Percentiles rank a stretch among this genome's conserved stretches.
Conservation (phyloP, 2,329 filamentous ascomycete genomes). For the Nemania sp. region DNA sequence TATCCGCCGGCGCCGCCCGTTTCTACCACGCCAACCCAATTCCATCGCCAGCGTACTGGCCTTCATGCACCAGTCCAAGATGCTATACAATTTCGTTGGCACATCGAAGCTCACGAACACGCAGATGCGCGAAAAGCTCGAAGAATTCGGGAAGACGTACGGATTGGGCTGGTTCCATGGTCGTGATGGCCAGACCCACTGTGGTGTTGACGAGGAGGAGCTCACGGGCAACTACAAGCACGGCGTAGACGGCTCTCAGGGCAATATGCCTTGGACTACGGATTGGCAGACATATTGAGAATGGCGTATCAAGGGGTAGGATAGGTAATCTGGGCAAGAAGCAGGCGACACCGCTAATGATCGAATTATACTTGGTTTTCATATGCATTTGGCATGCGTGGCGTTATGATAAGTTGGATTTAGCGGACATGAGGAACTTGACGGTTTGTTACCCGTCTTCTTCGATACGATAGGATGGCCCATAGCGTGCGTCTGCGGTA, state of each 20-base stretch:
- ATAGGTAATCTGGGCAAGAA: too few species aligned
- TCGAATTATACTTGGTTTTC: neutral
- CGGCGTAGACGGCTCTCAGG: conserved; percentile 54
- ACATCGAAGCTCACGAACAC: conserved; percentile 65
- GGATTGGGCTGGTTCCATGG: conserved; percentile 78
- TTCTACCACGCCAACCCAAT: conserved; percentile 76
- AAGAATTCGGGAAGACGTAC: conserved; percentile 66
- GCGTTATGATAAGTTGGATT: conserved; percentile 9
- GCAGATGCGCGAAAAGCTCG: conserved; percentile 65
- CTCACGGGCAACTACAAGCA: conserved; percentile 67
- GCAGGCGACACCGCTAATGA: neutral
- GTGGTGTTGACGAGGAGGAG: conserved; percentile 78
- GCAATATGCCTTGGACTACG: conserved; percentile 56
- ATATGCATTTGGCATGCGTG: conserved; percentile 9
- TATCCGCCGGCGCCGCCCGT: conserved; percentile 64
- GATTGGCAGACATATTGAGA: conserved; percentile 44
- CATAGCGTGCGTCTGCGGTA: conserved; percentile 8
- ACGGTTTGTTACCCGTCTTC: neutral
- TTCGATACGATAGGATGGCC: too few species aligned
- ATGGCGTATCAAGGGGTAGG: neutral
- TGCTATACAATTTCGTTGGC: conserved; percentile 75
- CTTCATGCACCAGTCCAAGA: conserved; percentile 79
- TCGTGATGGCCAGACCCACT: conserved; percentile 72
- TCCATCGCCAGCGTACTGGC: conserved; percentile 77
- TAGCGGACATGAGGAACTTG: conserved; percentile 1